Base-by-base conservation (phyloP, 495 filamentous ascomycete genomes). In the Aspergillus carlsbadensis region DNA sequence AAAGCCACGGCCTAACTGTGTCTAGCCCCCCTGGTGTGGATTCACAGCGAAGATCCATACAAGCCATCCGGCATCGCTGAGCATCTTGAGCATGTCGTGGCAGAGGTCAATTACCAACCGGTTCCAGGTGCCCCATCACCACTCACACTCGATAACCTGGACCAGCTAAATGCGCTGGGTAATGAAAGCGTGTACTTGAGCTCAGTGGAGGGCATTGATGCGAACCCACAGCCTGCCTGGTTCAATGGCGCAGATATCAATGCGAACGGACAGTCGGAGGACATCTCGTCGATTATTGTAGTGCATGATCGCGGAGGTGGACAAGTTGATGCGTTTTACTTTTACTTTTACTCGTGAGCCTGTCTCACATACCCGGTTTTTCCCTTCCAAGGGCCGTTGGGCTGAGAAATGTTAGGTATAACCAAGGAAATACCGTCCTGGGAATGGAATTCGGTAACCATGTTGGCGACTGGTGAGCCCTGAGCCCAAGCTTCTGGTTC, bases 301-400 rank as follows among this genome's bases (percentile, higher is more conserved):
- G 74, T 84, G 15, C 74, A 75, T 51, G 81, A 88, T 58, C 77
- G 82, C 57, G 81, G 78, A 0, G 62, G 69, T 39, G 80, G 77
- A 2, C 67, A 68, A 4, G 67, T 87, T 0, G 86, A 89, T 74
- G 85, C 78, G 0, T 88, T 86, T 53, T 88, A 88, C 61, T 81
- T 87, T 57, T 87, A 87, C 58, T 88, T 88, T 60, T 88, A 85
- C 56, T 76, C 84, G 58, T 87, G 41, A 65, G 75, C 69, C 14
- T 31, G 10, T 4, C 3, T 6, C 6, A 4, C 22, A 21, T 13
- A 10, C 18, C 7, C 20, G 3, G 13, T 24, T 14, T 21, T 14
- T 5, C 11, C 21, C 13, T 18, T 31, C 8, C 13, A 18, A 35
- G 7, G 35, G 17, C 15, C n/a, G n/a, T 14, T 33, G 11, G 44